Evolutionary conservation across 2,329 filamentous ascomycete genomes (phyloP), one percentile per base, ranked within the genome.

Genomic region (Leptosphaerulina australis): DNA sequence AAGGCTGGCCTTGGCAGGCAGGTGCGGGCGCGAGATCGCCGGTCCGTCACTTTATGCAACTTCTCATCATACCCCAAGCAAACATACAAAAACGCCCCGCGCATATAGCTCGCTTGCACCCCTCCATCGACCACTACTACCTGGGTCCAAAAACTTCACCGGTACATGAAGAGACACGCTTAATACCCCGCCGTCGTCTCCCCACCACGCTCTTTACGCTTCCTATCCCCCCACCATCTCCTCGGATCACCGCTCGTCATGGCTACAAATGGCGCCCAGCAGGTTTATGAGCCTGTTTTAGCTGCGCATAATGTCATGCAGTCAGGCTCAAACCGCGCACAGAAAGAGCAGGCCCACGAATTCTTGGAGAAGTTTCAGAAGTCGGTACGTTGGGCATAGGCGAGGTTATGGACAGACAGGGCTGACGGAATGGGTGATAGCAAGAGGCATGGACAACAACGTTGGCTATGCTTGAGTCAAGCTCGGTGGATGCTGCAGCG

Each of bases 341-440:
- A 89, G 70, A 97, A 97, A 80, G 87, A 88, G 72, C 88, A 91
- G 74, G 92, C 91, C 53, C 92, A 97, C 71, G 86, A 93, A 71
- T 99, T 88, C 72, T 81, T 99, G 53, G 90, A 96, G 76, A 87
- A 85, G 64, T 99, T 97, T 76, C 94, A 99, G 83, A 99, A 99
- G 84, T 97, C 94, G 74, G 93, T 96, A 76, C 63, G 88, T 83
- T 53, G 43, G 43, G 44, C 25, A 20, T 12, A 31, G 44, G 26
- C 31, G 9, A 22, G 35, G 18, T n/a, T 6, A 20, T 41, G 38
- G 36, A 58, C 62, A 59, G 50, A 35, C 18, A 44, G 54, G 57
- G 59, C 59, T 72, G 56, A 65, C 43, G 46, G 44, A 67, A 50
- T 56, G 55, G 35, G 50, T 30, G 49, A 45, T 71, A 96, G 91